These are phyloP conservation scores for Kodamaea kaohsiungensis DNA, from an alignment of 805 yeast species.

Conservation along the genomic window DNA sequence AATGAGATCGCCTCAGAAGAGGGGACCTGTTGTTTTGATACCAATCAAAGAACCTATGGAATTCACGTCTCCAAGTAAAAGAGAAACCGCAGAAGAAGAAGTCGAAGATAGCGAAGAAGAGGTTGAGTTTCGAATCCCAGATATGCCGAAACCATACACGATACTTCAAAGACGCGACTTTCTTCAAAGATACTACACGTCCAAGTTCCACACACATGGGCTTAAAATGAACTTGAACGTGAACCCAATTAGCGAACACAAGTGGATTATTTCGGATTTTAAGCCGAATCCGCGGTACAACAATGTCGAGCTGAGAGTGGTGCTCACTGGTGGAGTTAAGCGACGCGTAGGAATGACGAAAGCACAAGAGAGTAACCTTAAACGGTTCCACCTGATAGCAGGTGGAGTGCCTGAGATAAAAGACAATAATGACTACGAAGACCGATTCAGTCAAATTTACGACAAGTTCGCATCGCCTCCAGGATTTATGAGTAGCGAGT, in stretches of 20 bases:
- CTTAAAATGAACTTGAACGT: constrained; percentile 25
- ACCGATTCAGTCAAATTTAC: constrained; percentile 30
- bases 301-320: constrained; percentile 13
- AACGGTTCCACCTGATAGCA: constrained; percentile 15
- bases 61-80: neutral
- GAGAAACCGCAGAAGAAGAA: neutral
- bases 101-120: constrained; percentile 19
- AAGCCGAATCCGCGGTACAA: constrained; percentile 28
- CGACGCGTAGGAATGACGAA: constrained; percentile 21
- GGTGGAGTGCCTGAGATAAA: constrained; percentile 14
- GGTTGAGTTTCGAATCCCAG: constrained; percentile 8
- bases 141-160: constrained; percentile 20
- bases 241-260: constrained; percentile 39
- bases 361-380: constrained; percentile 17
- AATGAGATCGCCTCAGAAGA: neutral
- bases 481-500: constrained; percentile 41
- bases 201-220: constrained; percentile 19
- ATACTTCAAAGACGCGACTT: constrained; percentile 36
- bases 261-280: constrained; percentile 40
- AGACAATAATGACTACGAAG: constrained; percentile 17
- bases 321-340: constrained; percentile 1
- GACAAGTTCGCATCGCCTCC: constrained; percentile 42
- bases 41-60: neutral
- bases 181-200: constrained; percentile 24
- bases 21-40: neutral